Base-by-base conservation (phyloP, 108 stramenopile genomes). In the Asterionellopsis glacialis region DNA sequence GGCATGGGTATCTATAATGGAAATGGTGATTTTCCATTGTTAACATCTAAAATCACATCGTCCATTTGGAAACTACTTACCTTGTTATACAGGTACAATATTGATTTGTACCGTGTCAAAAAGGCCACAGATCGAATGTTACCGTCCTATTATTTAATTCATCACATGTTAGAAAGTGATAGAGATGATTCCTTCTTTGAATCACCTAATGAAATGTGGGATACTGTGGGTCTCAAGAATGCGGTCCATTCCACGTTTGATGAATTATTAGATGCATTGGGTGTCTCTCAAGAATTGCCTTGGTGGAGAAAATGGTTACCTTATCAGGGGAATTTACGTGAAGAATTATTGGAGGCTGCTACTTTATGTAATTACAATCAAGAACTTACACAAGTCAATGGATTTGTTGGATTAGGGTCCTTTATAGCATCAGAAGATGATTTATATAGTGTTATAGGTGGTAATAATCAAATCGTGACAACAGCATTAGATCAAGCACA, bases 321-420 rank as follows among this genome's bases (percentile, higher is more conserved):
- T 2, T 63, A 67, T 10, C 66, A 80, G 55, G 91, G 87, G 11
- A 70, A 63, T 18, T 48, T 88, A 33, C 65, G 80, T 39, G 59
- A 63, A 0, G 91, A 92, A 59, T 62, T 92, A 12, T 53, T 86
- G 16, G 67, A 68, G 11, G 81, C 76, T 5, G 76, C 85, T 26
- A 81, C 75, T 38, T 27, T 92, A 1, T 74, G 75, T 53, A 88
- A 84, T 26, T 80, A 88, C 74, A 87, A 92, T 67, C 83, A 86
- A 68, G 67, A 77, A 45, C 65, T 74, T 48, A 62, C 71, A 41
- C 64, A 79, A 50, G 72, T 92, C 62, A 92, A 86, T 55, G 85
- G 73, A 33, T 49, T 87, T 7, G 77, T 81, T 2, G 91, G 85
- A 24, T 61, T 88, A 33, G 83, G 65, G 0, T 68, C 78, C 51